Conservation (phyloP, 1,284 basidiomycete species). For the Chondrostereum purpureum region DNA sequence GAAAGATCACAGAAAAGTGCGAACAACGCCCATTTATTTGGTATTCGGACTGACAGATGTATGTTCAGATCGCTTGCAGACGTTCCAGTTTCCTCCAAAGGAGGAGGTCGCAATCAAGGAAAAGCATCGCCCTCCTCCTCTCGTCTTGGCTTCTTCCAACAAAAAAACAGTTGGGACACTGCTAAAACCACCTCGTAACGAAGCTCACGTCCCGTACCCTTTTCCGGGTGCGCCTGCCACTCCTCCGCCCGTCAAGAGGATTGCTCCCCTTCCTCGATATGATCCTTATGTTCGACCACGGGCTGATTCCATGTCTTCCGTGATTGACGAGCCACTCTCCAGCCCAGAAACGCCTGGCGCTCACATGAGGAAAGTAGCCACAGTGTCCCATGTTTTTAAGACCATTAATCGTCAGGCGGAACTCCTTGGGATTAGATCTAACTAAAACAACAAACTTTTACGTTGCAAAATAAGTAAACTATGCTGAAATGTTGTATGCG, state of each 20-base stretch:
- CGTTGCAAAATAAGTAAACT: no score
- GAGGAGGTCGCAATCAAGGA: not conserved
- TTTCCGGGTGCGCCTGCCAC: not conserved
- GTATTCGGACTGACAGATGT: not conserved
- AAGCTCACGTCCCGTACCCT: not conserved
- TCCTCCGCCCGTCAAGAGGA: not conserved
- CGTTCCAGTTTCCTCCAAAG: not conserved
- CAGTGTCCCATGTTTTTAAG: not conserved
- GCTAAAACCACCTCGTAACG: not conserved
- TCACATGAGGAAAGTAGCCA: not conserved
- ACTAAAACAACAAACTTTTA: no score
- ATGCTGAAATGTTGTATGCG: no score
- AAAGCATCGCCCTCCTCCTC: not conserved
- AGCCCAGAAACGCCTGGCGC: not conserved
- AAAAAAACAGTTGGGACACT: not conserved
- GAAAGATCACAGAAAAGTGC: not conserved
- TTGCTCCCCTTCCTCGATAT: not conserved
- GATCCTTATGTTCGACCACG: not conserved
- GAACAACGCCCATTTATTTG: not conserved
- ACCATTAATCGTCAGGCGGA: not conserved
- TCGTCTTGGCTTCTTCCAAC: not conserved
- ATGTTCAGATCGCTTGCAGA: not conserved
- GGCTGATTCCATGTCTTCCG: slow-evolving; percentile 1
- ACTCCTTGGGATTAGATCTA: not conserved
- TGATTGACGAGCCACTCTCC: not conserved